Base-by-base conservation (phyloP, 192 early-diverging fungal species). In the Jimgerdemannia lactiflua region DNA sequence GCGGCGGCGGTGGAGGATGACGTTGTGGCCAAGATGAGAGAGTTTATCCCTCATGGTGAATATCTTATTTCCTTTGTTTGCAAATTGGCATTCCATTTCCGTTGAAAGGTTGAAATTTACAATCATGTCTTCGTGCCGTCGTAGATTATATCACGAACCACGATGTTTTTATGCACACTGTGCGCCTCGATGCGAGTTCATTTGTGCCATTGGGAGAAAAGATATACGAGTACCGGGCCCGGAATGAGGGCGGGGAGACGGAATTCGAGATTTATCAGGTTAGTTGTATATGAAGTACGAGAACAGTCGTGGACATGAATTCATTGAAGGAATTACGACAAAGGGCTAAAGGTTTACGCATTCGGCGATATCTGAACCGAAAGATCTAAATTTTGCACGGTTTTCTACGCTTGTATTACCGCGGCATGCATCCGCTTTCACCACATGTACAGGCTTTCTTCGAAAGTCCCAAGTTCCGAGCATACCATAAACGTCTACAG, bases 131-230 rank as follows among this genome's bases (percentile, higher is more conserved):
- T 70, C 43, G 20, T 29, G 19, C 39, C 70, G 10, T 42, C 20
- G 11, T 74, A 82, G 87, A 86, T 49, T 65, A 87, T 49, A 90
- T 86, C 20, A 80, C 82, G 44, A 90, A 91, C 39, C 82, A 80
- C 70, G 86, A 88, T 65, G 79, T 82, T 77, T 98, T 97, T 86
- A 72, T 88, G 4, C 69, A 85, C 42, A 80, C 72, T 20, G 93
- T 95, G 10, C 73, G 84, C 18, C 68, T 71, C 9, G 94, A 95
- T 69, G 89, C 89, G 17, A 69, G 66, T 8, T 71, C 67, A 42
- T 98, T 98, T 77, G 81, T 74, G 65, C 97, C 97, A 3, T 78
- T 89, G 59, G 97, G 97, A 1, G 87, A 91, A 63, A 93, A 94
- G 71, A 79, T 96, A 1, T 79, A 85, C 70, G 92, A 93, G 73